Base-by-base conservation (phyloP, 495 filamentous ascomycete genomes). In the Penicillium verhagenii region DNA sequence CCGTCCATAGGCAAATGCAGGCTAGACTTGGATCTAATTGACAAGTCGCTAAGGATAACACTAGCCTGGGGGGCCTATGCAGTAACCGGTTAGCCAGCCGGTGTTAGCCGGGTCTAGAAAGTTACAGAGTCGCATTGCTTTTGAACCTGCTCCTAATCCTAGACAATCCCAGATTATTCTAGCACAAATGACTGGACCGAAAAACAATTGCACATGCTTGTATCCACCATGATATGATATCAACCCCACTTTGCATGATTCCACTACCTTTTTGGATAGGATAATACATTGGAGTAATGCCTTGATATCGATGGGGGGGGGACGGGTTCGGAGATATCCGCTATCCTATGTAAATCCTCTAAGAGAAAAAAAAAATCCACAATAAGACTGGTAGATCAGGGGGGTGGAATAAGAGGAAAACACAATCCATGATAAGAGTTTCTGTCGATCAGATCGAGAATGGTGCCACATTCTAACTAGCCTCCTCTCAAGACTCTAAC, bases 111-210 rank as follows among this genome's bases (percentile, higher is more conserved):
- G 59, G 47, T 44, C 53, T 42, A 60, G 56, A 68, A 68, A 68
- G 50, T 65, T 68, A 63, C 65, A 63, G 53, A 56, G 62, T 66
- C 52, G 56, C 65, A 65, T 68, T 59, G 62, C 56, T 65, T 53
- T 9, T 10, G 20, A 47, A 44, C 47, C 42, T 42, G 29, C 52
- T 39, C 49, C 31, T 28, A 57, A 51, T 52, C 44, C 54, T 39
- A 42, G 50, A 33, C 10, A 57, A 51, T 52, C 44, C 54, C 44
- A 42, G 50, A 33, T 39, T 56, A 54, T 43, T 44, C 54, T 26
- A 28, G 28, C 10, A 20, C 42, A 18, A 51, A 14, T 46, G 29
- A 43, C 45, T 53, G 25, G 50, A 21, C 39, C 29, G 45, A 50
- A 51, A 56, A 2, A 51, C 38, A 42, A 49, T 59, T 56, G 65